Evolutionary conservation across 192 early-diverging fungal genomes (phyloP).

Genomic region (Coemansia asiatica): DNA sequence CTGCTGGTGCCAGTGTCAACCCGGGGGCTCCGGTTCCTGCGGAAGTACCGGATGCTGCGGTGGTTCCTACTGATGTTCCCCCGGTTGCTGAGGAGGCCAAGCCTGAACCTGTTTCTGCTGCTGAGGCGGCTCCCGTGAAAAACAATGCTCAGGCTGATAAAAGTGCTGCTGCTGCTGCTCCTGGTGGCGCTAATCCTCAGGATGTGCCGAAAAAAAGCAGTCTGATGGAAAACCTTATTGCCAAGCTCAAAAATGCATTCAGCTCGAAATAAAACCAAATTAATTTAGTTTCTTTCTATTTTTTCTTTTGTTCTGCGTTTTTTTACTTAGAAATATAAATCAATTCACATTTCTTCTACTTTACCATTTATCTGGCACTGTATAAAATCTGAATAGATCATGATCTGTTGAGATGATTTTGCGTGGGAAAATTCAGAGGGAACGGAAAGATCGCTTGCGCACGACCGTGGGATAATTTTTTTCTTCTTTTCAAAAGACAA

Average conservation of each 20-base stretch:
- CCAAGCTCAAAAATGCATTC: conserved; percentile 3
- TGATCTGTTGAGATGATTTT: background rate
- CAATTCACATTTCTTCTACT: too few species aligned
- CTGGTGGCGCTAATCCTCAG: too few species aligned
- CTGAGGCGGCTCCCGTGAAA: background rate
- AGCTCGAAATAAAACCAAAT: background rate
- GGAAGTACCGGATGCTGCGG: background rate
- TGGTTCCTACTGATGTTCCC: background rate
- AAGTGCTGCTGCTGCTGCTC: background rate
- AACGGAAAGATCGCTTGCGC: background rate
- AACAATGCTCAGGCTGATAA: background rate
- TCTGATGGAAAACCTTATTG: background rate
- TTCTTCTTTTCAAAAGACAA: background rate
- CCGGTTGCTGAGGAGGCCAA: background rate
- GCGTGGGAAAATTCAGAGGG: conserved; percentile 2
- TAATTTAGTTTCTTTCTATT: background rate
- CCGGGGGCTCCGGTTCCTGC: background rate
- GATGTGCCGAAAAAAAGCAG: background rate
- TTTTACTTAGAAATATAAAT: too few species aligned
- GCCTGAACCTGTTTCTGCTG: background rate
- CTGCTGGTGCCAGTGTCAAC: conserved; percentile 3
- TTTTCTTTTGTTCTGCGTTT: background rate
- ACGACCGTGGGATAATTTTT: conserved; percentile 6
- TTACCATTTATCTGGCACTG: too few species aligned
- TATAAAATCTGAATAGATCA: too few species aligned